A percentile compares a stretch with the other conserved stretches of the same genome.
Conservation (phyloP, 169 alveolate species). For the Nephromyces sp. region DNA sequence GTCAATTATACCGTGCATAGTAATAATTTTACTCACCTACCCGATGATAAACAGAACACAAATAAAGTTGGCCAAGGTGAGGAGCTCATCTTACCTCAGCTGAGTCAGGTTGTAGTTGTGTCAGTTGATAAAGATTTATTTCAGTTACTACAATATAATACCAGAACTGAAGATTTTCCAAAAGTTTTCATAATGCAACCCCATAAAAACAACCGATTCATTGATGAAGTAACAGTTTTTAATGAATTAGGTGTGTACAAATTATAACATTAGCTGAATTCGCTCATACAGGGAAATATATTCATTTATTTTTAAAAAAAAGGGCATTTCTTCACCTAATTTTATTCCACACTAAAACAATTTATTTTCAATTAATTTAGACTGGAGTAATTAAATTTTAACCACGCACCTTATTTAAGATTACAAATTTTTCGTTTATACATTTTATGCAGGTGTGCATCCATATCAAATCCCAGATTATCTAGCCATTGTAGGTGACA, state of each 20-base stretch:
- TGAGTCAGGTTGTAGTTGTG: background rate
- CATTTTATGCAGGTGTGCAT: background rate
- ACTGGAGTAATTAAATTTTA: too few species aligned
- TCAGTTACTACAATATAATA: background rate
- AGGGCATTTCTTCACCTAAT: too few species aligned
- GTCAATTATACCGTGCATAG: background rate
- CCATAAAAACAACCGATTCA: background rate
- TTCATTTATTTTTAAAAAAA: too few species aligned
- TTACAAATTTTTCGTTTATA: too few species aligned
- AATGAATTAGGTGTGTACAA: background rate
- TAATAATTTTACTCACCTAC: background rate
- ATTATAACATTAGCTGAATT: background rate
- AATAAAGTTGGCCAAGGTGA: background rate
- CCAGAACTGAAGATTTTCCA: background rate
- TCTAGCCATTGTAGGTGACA: slow-evolving; percentile 4
- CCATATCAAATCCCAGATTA: slow-evolving; percentile 5
- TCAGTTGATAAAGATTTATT: slow-evolving; percentile 5
- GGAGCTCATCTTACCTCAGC: background rate
- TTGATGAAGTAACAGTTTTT: background rate
- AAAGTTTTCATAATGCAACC: background rate
- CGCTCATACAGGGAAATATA: too few species aligned
- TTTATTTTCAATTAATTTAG: too few species aligned
- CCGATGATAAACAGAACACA: background rate
- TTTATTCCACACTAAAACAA: too few species aligned
- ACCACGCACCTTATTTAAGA: too few species aligned